A percentile compares a stretch with the other conserved stretches of the same genome.
phyloP scores from a whole-genome alignment of 2,329 filamentous ascomycete species.

The Scedosporium dehoogii region DNA sequence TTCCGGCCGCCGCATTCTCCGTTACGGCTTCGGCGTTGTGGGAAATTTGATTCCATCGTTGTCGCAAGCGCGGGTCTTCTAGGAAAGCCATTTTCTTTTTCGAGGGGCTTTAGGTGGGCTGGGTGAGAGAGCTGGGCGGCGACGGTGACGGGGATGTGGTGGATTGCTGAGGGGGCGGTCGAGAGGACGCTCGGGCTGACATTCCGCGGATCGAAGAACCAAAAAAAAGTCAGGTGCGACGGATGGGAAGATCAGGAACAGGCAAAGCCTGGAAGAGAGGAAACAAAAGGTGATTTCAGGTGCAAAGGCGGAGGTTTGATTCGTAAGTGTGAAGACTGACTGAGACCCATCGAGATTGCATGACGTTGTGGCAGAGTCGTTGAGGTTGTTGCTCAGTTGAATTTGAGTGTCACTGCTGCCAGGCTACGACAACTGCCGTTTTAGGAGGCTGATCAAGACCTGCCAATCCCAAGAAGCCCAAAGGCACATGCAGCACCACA shows the following conservation, averaged over 20 bases:
- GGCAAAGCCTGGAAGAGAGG: too few relatives aligned
- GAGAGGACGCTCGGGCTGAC: background rate
- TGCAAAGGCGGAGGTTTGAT: background rate
- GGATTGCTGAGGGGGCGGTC: background rate
- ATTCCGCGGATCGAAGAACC: background rate
- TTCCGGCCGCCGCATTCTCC: slow-evolving; percentile 79
- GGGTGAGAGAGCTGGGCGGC: slow-evolving; percentile 7
- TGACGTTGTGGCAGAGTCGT: background rate
- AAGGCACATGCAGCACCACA: background rate
- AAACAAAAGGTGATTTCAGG: too few relatives aligned
- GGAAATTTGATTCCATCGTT: slow-evolving; percentile 86
- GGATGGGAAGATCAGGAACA: background rate
- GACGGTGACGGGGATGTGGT: background rate
- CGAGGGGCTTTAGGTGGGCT: slow-evolving; percentile 6
- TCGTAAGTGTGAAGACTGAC: background rate
- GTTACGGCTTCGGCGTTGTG: slow-evolving; percentile 86
- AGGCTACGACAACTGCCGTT: background rate
- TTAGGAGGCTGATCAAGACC: background rate
- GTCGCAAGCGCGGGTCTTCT: slow-evolving; percentile 79
- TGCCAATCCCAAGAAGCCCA: background rate
- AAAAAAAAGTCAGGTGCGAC: background rate
- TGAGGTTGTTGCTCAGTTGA: background rate
- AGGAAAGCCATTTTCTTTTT: slow-evolving; percentile 44
- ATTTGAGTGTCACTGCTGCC: background rate
- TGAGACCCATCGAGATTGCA: background rate